Base-by-base conservation (phyloP, 768 basidiomycete genomes). In the Boletus rubroflammeus region DNA sequence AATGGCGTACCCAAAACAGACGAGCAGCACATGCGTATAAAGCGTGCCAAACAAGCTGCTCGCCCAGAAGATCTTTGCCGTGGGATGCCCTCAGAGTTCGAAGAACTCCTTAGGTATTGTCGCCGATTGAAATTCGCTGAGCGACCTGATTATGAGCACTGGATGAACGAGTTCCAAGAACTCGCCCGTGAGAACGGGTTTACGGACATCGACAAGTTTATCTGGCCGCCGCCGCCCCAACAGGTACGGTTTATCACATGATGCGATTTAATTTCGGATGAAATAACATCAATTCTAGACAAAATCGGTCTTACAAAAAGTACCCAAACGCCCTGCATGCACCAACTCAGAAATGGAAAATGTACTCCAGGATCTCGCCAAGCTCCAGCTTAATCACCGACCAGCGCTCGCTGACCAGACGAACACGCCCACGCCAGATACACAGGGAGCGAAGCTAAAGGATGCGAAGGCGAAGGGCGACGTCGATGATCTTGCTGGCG, bases 1-100 rank as follows among this genome's bases (percentile, higher is more conserved):
- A 86, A 86, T 56, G 88, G 88, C n/a, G 80, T 90, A 14, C 88
- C 88, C 8, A 86, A 85, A 60, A 83, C 83, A 6, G 79, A 83
- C 21, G 76, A 73, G 17, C 82, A 82, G 10, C 88, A 90, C 67
- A 73, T 78, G 28, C 76, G 74, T 3, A 70, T 91, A 15, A 89
- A 84, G 50, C 76, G 76, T n/a, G 82, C 81, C 54, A 91, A 91
- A 66, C 75, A 75, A 40, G 68, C 65, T 34, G 82, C 85, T 1
- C 75, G 73, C 0, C 82, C 87, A 29, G 86, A 88, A 60, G 79
- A 82, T 36, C 74, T 91, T 25, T 90, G 87, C 55, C 78, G 78
- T 43, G 83, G 85, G 17, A 69, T 91, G 28, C 88, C 88, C 0
- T 72, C 73, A 3, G 83, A 81, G 61, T 90, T 90, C 54, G 88